These are phyloP conservation scores for Periconia sp. DNA, from an alignment of 2,329 filamentous ascomycete species.

Conservation along the genomic window DNA sequence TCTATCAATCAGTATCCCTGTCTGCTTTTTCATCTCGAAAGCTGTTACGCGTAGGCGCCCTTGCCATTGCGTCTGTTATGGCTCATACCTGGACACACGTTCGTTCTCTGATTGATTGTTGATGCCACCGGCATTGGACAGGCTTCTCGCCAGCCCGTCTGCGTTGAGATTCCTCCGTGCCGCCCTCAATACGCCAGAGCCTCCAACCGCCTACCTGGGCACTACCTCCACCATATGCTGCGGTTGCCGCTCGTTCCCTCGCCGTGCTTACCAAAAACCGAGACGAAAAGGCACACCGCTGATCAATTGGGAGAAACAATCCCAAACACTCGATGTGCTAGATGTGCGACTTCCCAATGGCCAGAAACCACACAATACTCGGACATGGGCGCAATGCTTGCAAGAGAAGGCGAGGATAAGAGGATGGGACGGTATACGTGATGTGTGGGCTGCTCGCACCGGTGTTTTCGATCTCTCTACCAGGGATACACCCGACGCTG, in stretches of 20 bases:
- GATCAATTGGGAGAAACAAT: not conserved
- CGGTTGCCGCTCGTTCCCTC: slow-evolving; percentile 10
- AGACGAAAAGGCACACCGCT: slow-evolving; percentile 9
- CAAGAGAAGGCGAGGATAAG: slow-evolving; percentile 45
- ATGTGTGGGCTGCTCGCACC: slow-evolving; percentile 48
- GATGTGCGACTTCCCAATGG: not conserved
- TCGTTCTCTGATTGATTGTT: slow-evolving; percentile 17
- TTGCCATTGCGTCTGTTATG: slow-evolving; percentile 5
- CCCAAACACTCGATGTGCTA: not conserved
- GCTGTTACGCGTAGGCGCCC: no score
- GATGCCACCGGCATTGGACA: slow-evolving; percentile 49
- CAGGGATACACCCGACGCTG: slow-evolving; percentile 39
- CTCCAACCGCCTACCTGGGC: slow-evolving; percentile 19
- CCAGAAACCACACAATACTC: slow-evolving; percentile 15
- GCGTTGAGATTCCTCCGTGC: slow-evolving; percentile 43
- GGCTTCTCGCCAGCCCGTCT: slow-evolving; percentile 50
- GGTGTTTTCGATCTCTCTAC: slow-evolving; percentile 44
- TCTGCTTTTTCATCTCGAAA: slow-evolving; percentile 11
- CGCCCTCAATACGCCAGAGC: slow-evolving; percentile 29
- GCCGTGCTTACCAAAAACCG: slow-evolving; percentile 13
- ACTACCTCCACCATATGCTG: slow-evolving; percentile 16
- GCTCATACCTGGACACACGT: slow-evolving; percentile 17
- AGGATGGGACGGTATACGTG: slow-evolving; percentile 44
- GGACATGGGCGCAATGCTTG: slow-evolving; percentile 46
- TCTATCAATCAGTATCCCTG: slow-evolving; percentile 12